Conservation (phyloP, 2,329 filamentous ascomycete species). For the Fusarium sp. region DNA sequence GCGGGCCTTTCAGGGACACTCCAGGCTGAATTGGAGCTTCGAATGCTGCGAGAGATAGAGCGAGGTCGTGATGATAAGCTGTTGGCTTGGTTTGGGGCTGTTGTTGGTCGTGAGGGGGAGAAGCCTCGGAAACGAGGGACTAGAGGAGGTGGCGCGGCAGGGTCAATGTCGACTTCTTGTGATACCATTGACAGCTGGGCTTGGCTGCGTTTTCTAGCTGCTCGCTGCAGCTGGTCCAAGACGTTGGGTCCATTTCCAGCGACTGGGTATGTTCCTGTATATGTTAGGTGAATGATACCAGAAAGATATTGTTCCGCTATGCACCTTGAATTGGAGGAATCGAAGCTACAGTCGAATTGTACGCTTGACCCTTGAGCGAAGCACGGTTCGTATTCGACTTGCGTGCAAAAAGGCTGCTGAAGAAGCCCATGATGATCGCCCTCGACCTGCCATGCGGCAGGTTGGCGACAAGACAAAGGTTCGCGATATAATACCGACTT, state of each 20-base stretch:
- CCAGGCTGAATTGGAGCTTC: constrained; percentile 39
- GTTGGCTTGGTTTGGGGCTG: constrained; percentile 39
- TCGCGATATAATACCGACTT: not conserved
- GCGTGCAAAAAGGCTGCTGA: constrained; percentile 47
- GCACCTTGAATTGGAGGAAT: constrained; percentile 48
- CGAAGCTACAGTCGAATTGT: constrained; percentile 46
- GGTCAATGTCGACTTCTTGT: constrained; percentile 8
- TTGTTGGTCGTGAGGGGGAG: constrained; percentile 37
- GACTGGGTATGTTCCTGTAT: constrained; percentile 48
- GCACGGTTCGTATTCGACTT: constrained; percentile 32
- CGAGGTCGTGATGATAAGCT: constrained; percentile 25
- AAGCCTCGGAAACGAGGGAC: constrained; percentile 35
- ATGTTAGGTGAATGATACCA: constrained; percentile 1
- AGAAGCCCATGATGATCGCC: constrained; percentile 48
- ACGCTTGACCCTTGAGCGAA: constrained; percentile 45
- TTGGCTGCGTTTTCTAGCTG: constrained; percentile 48
- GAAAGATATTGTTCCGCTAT: not conserved
- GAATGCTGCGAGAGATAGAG: constrained; percentile 40
- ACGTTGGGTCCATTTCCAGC: constrained; percentile 49
- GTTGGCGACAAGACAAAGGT: not conserved
- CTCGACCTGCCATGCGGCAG: constrained; percentile 41
- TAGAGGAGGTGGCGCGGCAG: constrained; percentile 38
- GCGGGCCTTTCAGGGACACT: constrained; percentile 31
- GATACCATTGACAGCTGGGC: constrained; percentile 38
- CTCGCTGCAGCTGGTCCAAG: constrained; percentile 47